Base-by-base conservation (phyloP, 257 asterid species). In the Ocimum tenuiflorum region DNA sequence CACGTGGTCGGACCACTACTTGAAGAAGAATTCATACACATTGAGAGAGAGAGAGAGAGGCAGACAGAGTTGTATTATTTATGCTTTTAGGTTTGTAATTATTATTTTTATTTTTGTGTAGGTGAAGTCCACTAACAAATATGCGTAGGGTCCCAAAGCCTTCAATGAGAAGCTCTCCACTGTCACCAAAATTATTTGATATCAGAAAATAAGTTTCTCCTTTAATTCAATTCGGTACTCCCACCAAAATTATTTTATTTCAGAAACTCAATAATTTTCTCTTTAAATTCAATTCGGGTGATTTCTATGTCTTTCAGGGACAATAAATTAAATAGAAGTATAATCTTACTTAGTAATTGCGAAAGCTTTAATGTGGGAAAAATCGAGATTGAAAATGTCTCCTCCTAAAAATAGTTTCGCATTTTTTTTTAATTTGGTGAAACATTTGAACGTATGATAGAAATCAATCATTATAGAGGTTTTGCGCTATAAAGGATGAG, bases 1-100 rank as follows among this genome's bases (percentile, higher is more conserved):
- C 75, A 77, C 75, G 51, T 77, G 81, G 76, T 68, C 72, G 75
- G 78, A 63, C 78, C 78, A 46, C 38, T 39, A 73, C 50, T 23
- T 57, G 24, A 63, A 27, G 62, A 59, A 36, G 46, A 68, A 68
- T 68, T 29, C 67, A 62, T 42, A 65, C 67, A 70, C 47, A 63
- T 24, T 65, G 70, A 68, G 72, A 58, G 1, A 59, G 33, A 54
- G n/a, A 14, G 12, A 43, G 74, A 68, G 75, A 58, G 3, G 48
- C 31, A 45, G 18, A 14, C 12, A 45, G 61, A 55, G 67, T 42
- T 62, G 64, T 41, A 46, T 55, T 67, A 33, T 35, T 15, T 19
- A 45, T 18, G 22, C 29, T 24, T 23, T 51, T 29, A 7, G 12
- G 35, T 48, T 45, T 59, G 41, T 68, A 45, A 67, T 67, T 43